phyloP scores from a whole-genome alignment of 495 filamentous ascomycete genomes.

The Penicillium malachiteum region DNA sequence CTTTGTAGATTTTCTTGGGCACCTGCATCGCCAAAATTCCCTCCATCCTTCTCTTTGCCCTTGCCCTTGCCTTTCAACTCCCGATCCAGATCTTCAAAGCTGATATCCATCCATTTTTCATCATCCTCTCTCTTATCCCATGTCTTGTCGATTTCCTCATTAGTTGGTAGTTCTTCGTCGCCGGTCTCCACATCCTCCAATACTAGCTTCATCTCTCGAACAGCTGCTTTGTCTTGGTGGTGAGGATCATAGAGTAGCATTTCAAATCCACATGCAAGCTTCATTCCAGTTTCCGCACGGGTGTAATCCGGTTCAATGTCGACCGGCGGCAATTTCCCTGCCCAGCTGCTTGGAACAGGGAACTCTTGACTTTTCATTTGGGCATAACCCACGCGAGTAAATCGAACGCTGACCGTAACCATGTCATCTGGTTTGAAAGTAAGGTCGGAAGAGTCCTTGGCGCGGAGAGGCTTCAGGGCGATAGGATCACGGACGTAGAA shows the following conservation, averaged over 20 bases:
- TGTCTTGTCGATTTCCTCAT: constrained; percentile 62
- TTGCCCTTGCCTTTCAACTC: constrained; percentile 63
- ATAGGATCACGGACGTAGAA: constrained; percentile 92
- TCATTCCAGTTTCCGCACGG: constrained; percentile 78
- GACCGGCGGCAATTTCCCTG: constrained; percentile 32
- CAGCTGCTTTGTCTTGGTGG: constrained; percentile 60
- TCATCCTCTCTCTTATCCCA: constrained; percentile 74
- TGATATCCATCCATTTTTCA: constrained; percentile 92
- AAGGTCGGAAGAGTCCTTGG: constrained; percentile 43
- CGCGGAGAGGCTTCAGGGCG: constrained; percentile 65
- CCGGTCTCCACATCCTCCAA: constrained; percentile 69
- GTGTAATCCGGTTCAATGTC: constrained; percentile 39
- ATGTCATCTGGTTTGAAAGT: constrained; percentile 73
- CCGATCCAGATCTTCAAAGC: constrained; percentile 81
- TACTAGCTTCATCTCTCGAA: constrained; percentile 71
- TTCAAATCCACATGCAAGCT: constrained; percentile 85
- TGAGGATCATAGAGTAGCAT: constrained; percentile 72
- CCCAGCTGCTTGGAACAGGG: constrained; percentile 63
- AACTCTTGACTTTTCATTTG: constrained; percentile 93
- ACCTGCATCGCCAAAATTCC: constrained; percentile 71
- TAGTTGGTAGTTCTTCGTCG: constrained; percentile 61
- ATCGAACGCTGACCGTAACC: constrained; percentile 72
- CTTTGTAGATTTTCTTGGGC: constrained; percentile 82
- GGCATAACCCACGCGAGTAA: constrained; percentile 87
- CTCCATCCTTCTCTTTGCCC: constrained; percentile 28